Percentiles rank a stretch among this genome's conserved stretches.
Evolutionary conservation across 2,329 filamentous ascomycete genomes (phyloP).

Genomic region (Sporothrix brasiliensis): DNA sequence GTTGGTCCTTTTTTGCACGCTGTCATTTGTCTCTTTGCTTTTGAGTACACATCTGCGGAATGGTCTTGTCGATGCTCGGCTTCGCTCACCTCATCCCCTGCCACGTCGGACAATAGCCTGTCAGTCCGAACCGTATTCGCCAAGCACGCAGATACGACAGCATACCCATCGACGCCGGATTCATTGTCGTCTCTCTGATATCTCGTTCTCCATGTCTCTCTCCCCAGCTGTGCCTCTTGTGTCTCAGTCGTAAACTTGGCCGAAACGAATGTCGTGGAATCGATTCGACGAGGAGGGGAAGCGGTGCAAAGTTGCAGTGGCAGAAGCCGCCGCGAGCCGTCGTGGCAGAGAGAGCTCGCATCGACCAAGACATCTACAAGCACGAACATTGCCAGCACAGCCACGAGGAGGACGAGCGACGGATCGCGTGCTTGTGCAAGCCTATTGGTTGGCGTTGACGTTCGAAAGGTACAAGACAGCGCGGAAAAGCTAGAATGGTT

Average conservation of each 20-base stretch:
- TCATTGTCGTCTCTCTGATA: too few relatives aligned
- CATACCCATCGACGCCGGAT: too few relatives aligned
- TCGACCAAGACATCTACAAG: neutral
- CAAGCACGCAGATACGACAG: neutral
- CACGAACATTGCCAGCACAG: neutral
- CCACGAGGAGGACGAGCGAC: neutral
- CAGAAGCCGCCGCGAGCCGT: too few relatives aligned
- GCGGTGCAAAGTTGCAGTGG: too few relatives aligned
- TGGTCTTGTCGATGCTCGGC: neutral
- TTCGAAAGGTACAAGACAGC: neutral
- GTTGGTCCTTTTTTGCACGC: neutral
- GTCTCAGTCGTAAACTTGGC: too few relatives aligned
- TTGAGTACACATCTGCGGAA: neutral
- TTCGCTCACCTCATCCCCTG: conserved; percentile 1
- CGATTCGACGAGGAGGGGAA: too few relatives aligned
- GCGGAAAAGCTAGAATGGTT: neutral
- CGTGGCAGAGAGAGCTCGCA: neutral
- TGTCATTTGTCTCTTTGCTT: neutral
- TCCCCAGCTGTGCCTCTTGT: too few relatives aligned
- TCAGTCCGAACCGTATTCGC: conserved; percentile 10
- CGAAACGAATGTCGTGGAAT: too few relatives aligned
- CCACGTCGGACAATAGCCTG: conserved; percentile 9
- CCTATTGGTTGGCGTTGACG: conserved; percentile 21
- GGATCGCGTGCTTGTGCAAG: conserved; percentile 26
- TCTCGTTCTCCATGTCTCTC: too few relatives aligned